Percentiles rank a stretch among this genome's conserved stretches.
Evolutionary conservation across 805 yeast species (phyloP).

Genomic region (Torulaspora delbrueckii): DNA sequence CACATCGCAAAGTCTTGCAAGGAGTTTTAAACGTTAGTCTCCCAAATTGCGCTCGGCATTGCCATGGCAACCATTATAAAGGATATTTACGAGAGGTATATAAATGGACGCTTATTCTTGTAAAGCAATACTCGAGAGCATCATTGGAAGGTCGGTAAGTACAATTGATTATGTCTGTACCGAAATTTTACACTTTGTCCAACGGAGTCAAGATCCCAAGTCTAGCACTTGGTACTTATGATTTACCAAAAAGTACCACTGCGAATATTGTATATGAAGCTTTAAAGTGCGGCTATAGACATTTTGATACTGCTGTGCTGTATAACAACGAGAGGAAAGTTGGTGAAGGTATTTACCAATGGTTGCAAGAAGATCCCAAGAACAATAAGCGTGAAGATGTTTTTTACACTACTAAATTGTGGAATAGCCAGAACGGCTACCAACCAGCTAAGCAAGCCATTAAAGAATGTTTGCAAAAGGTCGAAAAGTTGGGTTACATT

Average conservation of each 20-base stretch:
- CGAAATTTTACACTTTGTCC: slow-evolving; percentile 40
- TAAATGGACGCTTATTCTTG: not conserved
- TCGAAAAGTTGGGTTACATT: slow-evolving; percentile 56
- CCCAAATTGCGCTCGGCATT: not conserved
- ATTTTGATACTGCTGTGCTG: slow-evolving; percentile 65
- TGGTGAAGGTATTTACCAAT: slow-evolving; percentile 52
- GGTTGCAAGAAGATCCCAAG: slow-evolving; percentile 44
- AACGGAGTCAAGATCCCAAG: slow-evolving; percentile 55
- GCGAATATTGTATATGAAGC: slow-evolving; percentile 50
- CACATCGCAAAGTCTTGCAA: not conserved
- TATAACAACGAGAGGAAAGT: slow-evolving; percentile 63
- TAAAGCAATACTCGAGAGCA: not conserved
- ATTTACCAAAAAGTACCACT: slow-evolving; percentile 39
- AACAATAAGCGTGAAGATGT: slow-evolving; percentile 47
- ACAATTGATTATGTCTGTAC: slow-evolving; percentile 12
- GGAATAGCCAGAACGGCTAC: slow-evolving; percentile 65
- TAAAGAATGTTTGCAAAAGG: slow-evolving; percentile 47
- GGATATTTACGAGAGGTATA: not conserved
- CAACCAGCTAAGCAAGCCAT: slow-evolving; percentile 54
- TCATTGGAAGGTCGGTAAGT: too few relatives aligned
- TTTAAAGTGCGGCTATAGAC: slow-evolving; percentile 63
- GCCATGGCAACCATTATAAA: slow-evolving; percentile 3
- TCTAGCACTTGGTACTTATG: slow-evolving; percentile 54
- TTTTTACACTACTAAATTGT: slow-evolving; percentile 65
- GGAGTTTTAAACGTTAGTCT: not conserved